Conservation (phyloP, 2,329 filamentous ascomycete species). For the Fusarium subglutinans region DNA sequence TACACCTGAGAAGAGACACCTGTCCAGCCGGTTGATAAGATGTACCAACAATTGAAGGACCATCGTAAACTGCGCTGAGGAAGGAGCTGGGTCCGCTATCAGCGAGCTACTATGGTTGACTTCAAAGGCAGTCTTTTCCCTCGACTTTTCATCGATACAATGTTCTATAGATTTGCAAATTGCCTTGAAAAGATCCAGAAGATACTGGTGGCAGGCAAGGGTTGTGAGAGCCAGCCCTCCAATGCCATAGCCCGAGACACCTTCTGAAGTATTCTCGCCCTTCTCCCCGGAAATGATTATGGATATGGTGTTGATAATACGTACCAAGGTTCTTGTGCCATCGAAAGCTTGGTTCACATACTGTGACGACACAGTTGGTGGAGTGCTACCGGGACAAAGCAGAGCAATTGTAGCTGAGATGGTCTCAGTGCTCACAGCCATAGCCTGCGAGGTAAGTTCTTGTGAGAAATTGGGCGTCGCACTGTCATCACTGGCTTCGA, state of each 20-base stretch:
- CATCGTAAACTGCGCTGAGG: not conserved
- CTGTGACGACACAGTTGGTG: not conserved
- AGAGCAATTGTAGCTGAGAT: not conserved
- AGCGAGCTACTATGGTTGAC: not conserved
- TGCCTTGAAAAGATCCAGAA: not conserved
- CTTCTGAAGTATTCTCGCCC: not conserved
- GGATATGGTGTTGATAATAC: not conserved
- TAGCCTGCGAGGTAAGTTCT: not conserved
- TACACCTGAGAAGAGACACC: not conserved
- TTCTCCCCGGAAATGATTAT: not conserved
- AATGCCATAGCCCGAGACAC: not conserved
- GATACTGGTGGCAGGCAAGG: not conserved
- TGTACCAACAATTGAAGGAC: not conserved
- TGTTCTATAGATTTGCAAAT: not conserved
- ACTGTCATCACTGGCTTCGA: not conserved
- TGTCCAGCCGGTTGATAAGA: not conserved
- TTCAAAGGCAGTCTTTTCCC: not conserved
- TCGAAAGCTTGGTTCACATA: not conserved
- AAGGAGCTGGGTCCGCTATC: not conserved
- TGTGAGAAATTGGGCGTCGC: not conserved
- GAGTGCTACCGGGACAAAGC: not conserved
- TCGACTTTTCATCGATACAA: not conserved
- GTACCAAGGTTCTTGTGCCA: not conserved
- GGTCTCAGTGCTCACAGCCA: not conserved
- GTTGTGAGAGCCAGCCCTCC: not conserved